These are phyloP conservation scores for Penicillium roqueforti DNA, from an alignment of 495 filamentous ascomycete species.

Conservation along the genomic window DNA sequence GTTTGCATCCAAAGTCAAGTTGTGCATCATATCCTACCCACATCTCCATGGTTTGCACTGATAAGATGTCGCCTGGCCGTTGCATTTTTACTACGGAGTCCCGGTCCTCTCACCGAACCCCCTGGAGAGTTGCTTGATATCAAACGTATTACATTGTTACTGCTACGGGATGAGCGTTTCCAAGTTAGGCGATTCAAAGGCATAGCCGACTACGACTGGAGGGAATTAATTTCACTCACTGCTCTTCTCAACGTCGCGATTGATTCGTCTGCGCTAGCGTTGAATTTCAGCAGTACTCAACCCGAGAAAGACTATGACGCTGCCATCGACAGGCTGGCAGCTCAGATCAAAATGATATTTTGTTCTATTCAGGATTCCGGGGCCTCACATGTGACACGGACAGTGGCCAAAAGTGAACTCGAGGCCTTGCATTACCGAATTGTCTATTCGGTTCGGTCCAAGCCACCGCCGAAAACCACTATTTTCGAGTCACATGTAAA, in stretches of 20 bases:
- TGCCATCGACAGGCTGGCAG: constrained; percentile 62
- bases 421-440: constrained; percentile 70
- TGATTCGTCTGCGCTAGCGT: constrained; percentile 52
- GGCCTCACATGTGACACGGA: constrained; percentile 64
- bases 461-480: constrained; percentile 52
- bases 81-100: constrained; percentile 59
- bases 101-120: constrained; percentile 38
- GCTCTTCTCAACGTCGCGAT: constrained; percentile 69
- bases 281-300: constrained; percentile 27
- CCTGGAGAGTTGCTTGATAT: constrained; percentile 49
- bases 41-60: constrained; percentile 50
- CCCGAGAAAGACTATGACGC: constrained; percentile 57
- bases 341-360: constrained; percentile 61
- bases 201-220: constrained; percentile 59
- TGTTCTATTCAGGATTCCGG: constrained; percentile 70
- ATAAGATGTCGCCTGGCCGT: constrained; percentile 71
- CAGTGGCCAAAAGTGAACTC: constrained; percentile 67
- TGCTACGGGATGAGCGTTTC: constrained; percentile 47
- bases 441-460: constrained; percentile 63
- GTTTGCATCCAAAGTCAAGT: constrained; percentile 54
- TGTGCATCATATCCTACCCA: constrained; percentile 55
- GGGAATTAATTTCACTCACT: constrained; percentile 56
- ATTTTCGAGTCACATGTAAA: constrained; percentile 47
- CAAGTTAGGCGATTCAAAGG: constrained; percentile 35
- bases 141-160: constrained; percentile 44